Percentiles rank a stretch among this genome's conserved stretches.
phyloP scores from a whole-genome alignment of 306 rosid species.

The Quercus bicolor region DNA sequence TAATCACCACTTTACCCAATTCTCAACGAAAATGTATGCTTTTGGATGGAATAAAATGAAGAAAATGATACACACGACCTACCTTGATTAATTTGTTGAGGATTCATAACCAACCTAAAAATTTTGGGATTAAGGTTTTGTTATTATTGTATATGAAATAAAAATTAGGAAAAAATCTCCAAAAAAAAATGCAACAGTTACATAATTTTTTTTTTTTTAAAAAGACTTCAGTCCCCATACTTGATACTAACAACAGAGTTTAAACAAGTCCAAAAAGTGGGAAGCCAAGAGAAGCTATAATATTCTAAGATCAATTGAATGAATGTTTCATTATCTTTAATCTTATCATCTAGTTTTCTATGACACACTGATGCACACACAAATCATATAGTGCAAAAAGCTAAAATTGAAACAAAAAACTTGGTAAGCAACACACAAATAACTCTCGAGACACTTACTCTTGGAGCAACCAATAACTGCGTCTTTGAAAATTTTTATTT shows the following conservation, averaged over 20 bases:
- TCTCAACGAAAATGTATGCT: background rate
- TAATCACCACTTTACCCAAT: background rate
- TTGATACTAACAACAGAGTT: background rate
- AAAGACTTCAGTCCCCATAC: background rate
- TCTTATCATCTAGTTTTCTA: background rate
- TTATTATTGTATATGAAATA: too few species aligned
- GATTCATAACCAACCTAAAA: too few species aligned
- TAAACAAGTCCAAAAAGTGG: background rate
- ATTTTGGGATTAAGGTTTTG: too few species aligned
- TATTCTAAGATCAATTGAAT: background rate
- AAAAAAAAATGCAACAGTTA: background rate
- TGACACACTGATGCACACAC: background rate
- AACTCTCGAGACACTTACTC: constrained; percentile 49
- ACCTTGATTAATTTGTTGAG: too few species aligned
- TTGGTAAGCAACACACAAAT: background rate
- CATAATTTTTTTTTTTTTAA: too few species aligned
- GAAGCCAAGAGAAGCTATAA: background rate
- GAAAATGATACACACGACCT: too few species aligned
- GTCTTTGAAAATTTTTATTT: constrained; percentile 71
- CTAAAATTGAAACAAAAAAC: constrained; percentile 4
- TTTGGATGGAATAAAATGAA: too few species aligned
- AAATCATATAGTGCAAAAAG: background rate
- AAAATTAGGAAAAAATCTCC: background rate
- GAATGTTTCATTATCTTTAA: background rate
- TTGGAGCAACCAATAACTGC: constrained; percentile 89